A percentile compares a stretch with the other conserved stretches of the same genome.
These are phyloP conservation scores for Trichoderma citrinoviride DNA, from an alignment of 2,329 filamentous ascomycete species.

Conservation along the genomic window DNA sequence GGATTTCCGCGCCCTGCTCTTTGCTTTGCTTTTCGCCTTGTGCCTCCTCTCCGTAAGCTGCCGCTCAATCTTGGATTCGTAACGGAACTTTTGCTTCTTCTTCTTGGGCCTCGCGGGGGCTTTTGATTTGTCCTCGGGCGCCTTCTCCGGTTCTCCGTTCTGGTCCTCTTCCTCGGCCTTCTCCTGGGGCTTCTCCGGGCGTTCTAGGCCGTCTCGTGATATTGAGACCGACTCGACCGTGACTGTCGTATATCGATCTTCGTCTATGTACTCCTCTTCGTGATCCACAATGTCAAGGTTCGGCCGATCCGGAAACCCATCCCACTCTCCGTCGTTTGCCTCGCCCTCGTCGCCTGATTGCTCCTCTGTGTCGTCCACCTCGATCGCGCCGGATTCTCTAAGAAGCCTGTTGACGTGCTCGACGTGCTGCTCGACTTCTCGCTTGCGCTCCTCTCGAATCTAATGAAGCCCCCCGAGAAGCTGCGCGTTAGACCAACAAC, in stretches of 20 bases:
- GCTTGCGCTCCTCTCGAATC: slow-evolving; percentile 79
- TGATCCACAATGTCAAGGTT: slow-evolving; percentile 61
- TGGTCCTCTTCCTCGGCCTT: slow-evolving; percentile 37
- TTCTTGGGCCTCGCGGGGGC: slow-evolving; percentile 57
- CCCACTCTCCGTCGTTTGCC: slow-evolving; percentile 59
- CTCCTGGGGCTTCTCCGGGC: slow-evolving; percentile 42
- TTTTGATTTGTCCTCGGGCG: slow-evolving; percentile 33
- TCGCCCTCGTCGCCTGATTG: slow-evolving; percentile 27
- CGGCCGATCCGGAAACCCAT: slow-evolving; percentile 58
- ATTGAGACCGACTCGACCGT: slow-evolving; percentile 87
- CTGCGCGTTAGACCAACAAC: not conserved
- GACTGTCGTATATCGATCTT: slow-evolving; percentile 93
- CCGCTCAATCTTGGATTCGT: slow-evolving; percentile 84
- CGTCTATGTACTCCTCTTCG: slow-evolving; percentile 93
- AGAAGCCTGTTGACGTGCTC: slow-evolving; percentile 70
- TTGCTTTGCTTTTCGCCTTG: slow-evolving; percentile 63
- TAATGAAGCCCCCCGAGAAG: slow-evolving; percentile 36
- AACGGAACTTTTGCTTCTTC: slow-evolving; percentile 89
- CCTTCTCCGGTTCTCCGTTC: slow-evolving; percentile 30
- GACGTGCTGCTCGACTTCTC: slow-evolving; percentile 79
- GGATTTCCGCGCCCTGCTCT: slow-evolving; percentile 44
- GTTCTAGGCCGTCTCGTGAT: slow-evolving; percentile 68
- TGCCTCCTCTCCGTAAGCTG: slow-evolving; percentile 69
- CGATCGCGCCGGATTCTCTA: slow-evolving; percentile 52
- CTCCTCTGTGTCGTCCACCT: slow-evolving; percentile 31